phyloP scores from a whole-genome alignment of 1,284 basidiomycete genomes.

The Neotropicomus parvogracilis region DNA sequence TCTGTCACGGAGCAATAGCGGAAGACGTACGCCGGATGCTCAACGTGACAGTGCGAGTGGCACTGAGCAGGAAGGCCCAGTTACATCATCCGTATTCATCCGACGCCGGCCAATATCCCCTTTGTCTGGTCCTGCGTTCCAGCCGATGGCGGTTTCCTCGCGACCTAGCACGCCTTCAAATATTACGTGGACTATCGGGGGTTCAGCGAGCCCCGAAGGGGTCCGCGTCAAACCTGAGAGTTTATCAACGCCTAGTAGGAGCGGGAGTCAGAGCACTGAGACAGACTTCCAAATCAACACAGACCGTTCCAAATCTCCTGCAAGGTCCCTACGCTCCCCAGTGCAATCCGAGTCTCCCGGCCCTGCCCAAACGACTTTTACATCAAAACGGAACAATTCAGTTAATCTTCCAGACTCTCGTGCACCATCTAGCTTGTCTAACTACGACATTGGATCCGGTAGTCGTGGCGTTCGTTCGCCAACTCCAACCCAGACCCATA shows the following conservation, averaged over 20 bases:
- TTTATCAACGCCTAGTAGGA: conserved; percentile 49
- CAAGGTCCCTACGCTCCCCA: conserved; percentile 52
- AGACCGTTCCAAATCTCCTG: conserved; percentile 41
- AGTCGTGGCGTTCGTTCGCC: conserved; percentile 51
- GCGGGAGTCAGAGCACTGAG: conserved; percentile 56
- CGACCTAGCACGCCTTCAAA: conserved; percentile 72
- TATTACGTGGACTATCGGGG: conserved; percentile 53
- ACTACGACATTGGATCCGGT: conserved; percentile 47
- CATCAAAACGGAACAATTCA: conserved; percentile 25
- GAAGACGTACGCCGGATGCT: conserved; percentile 57
- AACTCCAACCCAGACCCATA: conserved; percentile 60
- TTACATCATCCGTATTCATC: conserved; percentile 47
- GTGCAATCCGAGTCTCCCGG: conserved; percentile 56
- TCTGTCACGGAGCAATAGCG: conserved; percentile 57
- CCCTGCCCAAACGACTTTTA: conserved; percentile 18
- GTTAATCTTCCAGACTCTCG: conserved; percentile 38
- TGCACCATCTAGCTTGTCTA: conserved; percentile 50
- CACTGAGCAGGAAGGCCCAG: conserved; percentile 44
- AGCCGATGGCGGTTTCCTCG: conserved; percentile 56
- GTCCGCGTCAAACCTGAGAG: conserved; percentile 32
- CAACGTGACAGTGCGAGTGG: conserved; percentile 38
- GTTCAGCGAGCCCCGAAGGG: conserved; percentile 34
- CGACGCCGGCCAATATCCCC: conserved; percentile 66
- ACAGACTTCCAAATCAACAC: conserved; percentile 37
- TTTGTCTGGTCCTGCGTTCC: conserved; percentile 55